These are phyloP conservation scores for Salix udensis DNA, from an alignment of 345 rosid genomes.

Conservation along the genomic window DNA sequence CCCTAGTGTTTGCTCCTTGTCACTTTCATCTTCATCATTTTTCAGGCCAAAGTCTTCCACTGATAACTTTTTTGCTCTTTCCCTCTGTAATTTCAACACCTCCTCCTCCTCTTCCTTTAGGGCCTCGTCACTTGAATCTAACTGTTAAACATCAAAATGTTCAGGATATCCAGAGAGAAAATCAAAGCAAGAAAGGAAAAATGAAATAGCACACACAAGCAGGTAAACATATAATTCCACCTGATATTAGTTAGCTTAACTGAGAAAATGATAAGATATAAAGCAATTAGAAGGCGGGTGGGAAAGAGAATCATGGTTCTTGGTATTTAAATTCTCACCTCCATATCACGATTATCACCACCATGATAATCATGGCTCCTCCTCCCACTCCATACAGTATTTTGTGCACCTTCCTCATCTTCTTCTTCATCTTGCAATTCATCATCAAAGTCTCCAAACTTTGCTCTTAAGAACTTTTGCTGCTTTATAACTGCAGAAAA, in stretches of 20 bases:
- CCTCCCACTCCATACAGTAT: conserved; percentile 48
- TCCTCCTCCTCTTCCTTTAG: conserved; percentile 61
- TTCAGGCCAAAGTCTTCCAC: conserved; percentile 74
- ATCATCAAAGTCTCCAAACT: conserved; percentile 68
- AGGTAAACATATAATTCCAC: background rate
- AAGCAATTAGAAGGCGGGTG: background rate
- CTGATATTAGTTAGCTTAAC: background rate
- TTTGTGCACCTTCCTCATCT: conserved; percentile 42
- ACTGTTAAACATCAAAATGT: conserved; percentile 31
- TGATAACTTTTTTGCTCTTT: conserved; percentile 44
- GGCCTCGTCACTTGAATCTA: conserved; percentile 74
- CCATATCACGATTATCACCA: conserved; percentile 56
- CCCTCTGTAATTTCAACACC: conserved; percentile 44
- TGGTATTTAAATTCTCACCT: conserved; percentile 37
- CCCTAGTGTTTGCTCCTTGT: conserved; percentile 67
- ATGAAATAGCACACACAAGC: background rate
- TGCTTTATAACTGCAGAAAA: conserved; percentile 58
- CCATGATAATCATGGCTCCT: conserved; percentile 33
- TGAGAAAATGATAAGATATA: background rate
- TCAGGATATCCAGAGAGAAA: background rate
- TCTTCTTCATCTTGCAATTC: conserved; percentile 63
- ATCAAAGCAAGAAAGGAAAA: background rate
- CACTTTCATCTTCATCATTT: conserved; percentile 49
- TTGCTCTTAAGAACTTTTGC: conserved; percentile 48
- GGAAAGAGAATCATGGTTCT: background rate